Evolutionary conservation across 2,329 filamentous ascomycete genomes (phyloP), one percentile per base, ranked within the genome.

Genomic region (Diaporthe eres): DNA sequence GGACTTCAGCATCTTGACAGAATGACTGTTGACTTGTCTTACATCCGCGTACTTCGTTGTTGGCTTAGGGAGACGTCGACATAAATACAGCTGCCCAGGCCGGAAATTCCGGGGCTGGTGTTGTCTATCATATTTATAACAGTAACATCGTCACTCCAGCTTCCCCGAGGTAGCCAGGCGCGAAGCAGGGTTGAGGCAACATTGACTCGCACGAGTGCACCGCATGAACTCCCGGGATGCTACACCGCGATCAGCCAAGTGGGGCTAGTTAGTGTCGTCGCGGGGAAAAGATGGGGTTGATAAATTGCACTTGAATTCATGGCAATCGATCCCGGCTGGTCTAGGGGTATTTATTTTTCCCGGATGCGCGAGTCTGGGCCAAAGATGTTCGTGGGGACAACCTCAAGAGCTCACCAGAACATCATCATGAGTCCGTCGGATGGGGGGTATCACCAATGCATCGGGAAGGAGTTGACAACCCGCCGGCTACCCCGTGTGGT

Each of bases 211-310:
- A 39, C 65, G 49, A 55, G 31, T 28, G 65, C 65, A 22, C 39
- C n/a, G 13, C 34, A 17, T 28, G n/a, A 55, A 55, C 34, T 70
- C 65, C 65, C 65, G 49, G 47, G 49, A 55, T 70, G 47, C 65
- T 31, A 70, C 65, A 70, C 65, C 49, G 49, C 37, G 65, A 28
- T 28, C 47, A 42, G 49, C 47, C n/a, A 55, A 70, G 65, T 70
- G 65, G 65, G 65, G 65, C 65, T 55, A 3, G 31, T 22, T 55
- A 70, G 65, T 42, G 34, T 55, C n/a, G 13, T 70, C 49, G 65
- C 65, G 65, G 65, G 65, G 65, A 70, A 70, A 70, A 39, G 49
- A 70, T 70, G 65, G 65, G 65, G 65, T 70, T 55, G 49, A 37
- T 17, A 55, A 55, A 70, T 70, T 70, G 65, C 65, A 39, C 49